Evolutionary conservation across 371 early-diverging fungal genomes (phyloP).

Genomic region (Rhizopus arrhizus): DNA sequence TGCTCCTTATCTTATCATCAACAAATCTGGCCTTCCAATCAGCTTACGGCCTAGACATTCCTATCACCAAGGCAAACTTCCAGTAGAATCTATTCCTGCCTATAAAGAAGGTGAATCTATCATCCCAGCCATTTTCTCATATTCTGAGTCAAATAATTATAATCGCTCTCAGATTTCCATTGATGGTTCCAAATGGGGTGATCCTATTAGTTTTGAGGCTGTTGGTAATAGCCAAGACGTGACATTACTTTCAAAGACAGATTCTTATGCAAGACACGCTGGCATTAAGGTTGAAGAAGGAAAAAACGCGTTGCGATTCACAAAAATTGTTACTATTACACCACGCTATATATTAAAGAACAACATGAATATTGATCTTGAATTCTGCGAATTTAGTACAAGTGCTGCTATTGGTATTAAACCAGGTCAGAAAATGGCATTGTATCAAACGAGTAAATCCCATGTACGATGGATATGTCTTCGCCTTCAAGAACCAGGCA

Average conservation of each 20-base stretch:
- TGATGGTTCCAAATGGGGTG: slow-evolving; percentile 75
- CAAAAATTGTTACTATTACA: slow-evolving; percentile 77
- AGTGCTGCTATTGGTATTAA: slow-evolving; percentile 30
- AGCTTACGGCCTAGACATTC: slow-evolving; percentile 25
- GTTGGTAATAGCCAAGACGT: slow-evolving; percentile 76
- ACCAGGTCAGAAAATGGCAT: slow-evolving; percentile 51
- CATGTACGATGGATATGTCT: slow-evolving; percentile 57
- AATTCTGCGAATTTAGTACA: slow-evolving; percentile 57
- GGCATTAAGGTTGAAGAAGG: slow-evolving; percentile 75
- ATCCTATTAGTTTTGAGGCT: slow-evolving; percentile 82
- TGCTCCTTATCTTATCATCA: slow-evolving; percentile 68
- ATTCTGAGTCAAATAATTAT: slow-evolving; percentile 69
- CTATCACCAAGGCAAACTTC: slow-evolving; percentile 19
- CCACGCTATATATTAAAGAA: slow-evolving; percentile 89
- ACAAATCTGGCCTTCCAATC: slow-evolving; percentile 72
- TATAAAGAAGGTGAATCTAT: slow-evolving; percentile 32
- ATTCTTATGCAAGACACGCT: slow-evolving; percentile 52
- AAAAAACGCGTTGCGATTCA: slow-evolving; percentile 57
- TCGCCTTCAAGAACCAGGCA: slow-evolving; percentile 42
- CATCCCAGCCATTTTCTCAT: slow-evolving; percentile 80
- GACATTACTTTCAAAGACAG: slow-evolving; percentile 42
- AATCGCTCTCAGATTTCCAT: slow-evolving; percentile 74
- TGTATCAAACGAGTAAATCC: slow-evolving; percentile 54
- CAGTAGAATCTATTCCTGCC: slow-evolving; percentile 22
- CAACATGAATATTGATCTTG: slow-evolving; percentile 58